Conservation (phyloP, 371 early-diverging fungal genomes). For the Fennellomyces sp. region DNA sequence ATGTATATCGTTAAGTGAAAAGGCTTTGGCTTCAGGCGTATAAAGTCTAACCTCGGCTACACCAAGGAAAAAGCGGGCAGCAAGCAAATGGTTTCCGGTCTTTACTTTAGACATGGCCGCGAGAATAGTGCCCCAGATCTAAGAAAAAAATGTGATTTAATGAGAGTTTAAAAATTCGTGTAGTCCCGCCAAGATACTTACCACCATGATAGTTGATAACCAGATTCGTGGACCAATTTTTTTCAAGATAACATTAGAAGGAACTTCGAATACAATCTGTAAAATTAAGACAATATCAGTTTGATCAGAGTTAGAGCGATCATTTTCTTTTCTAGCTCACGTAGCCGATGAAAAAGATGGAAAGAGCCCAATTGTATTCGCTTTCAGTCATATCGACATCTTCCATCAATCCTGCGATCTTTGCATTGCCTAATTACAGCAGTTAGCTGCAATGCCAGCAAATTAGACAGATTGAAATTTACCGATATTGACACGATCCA, state of each 20-base stretch:
- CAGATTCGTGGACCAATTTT: conserved; percentile 63
- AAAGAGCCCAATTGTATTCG: conserved; percentile 61
- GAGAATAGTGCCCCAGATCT: conserved; percentile 42
- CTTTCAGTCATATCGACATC: conserved; percentile 45
- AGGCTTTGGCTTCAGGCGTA: conserved; percentile 23
- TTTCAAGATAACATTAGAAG: conserved; percentile 74
- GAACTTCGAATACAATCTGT: conserved; percentile 68
- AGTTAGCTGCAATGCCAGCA: neutral
- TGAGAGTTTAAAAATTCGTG: too few relatives aligned
- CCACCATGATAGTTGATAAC: conserved; percentile 71
- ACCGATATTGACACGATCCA: conserved; percentile 60
- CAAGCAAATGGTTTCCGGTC: conserved; percentile 53
- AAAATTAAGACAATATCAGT: neutral
- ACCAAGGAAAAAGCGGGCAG: conserved; percentile 71
- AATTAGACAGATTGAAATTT: neutral
- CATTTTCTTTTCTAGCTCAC: conserved; percentile 21
- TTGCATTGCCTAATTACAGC: conserved; percentile 50
- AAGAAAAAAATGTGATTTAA: conserved; percentile 17
- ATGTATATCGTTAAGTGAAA: neutral
- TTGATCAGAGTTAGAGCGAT: neutral
- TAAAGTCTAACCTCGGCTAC: conserved; percentile 68
- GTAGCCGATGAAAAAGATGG: conserved; percentile 69
- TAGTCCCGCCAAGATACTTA: too few relatives aligned
- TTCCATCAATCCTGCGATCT: conserved; percentile 50
- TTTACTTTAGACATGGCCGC: conserved; percentile 47